Evolutionary conservation across 805 yeast genomes (phyloP).

Genomic region (Naumovozyma castellii): DNA sequence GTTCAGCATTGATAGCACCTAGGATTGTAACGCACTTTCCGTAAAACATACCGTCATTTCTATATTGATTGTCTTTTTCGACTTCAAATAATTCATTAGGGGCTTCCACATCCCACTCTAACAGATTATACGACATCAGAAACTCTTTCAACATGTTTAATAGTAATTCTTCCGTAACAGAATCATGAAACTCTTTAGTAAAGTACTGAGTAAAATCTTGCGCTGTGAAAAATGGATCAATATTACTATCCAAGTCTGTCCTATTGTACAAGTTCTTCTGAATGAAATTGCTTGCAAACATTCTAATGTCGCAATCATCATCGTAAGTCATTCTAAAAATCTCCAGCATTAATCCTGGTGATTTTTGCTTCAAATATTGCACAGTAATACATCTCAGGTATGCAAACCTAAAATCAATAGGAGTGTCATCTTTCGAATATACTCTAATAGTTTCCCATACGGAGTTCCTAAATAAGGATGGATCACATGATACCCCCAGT

Average conservation of each 20-base stretch:
- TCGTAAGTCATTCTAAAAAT: constrained; percentile 42
- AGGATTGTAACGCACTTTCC: not conserved
- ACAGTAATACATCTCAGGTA: constrained; percentile 15
- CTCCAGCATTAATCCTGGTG: constrained; percentile 12
- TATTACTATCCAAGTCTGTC: not conserved
- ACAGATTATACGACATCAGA: constrained; percentile 12
- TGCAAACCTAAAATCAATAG: constrained; percentile 20
- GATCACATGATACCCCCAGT: constrained; percentile 37
- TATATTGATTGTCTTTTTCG: constrained; percentile 61
- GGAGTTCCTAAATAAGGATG: constrained; percentile 2
- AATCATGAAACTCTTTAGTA: not conserved
- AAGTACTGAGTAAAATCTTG: not conserved
- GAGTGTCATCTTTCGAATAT: constrained; percentile 15
- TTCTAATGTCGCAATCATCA: constrained; percentile 57
- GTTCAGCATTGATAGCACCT: not conserved
- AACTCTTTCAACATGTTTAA: constrained; percentile 1
- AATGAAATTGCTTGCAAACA: constrained; percentile 37
- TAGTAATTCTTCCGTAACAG: not conserved
- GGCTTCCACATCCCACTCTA: constrained; percentile 7
- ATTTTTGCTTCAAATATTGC: constrained; percentile 6
- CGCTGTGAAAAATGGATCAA: not conserved
- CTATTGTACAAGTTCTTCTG: constrained; percentile 19
- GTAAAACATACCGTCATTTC: constrained; percentile 31
- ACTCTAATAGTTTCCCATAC: constrained; percentile 7
- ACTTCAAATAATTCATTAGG: constrained; percentile 45